Evolutionary conservation across 306 rosid species (phyloP).

Genomic region (Ceratonia siliqua): DNA sequence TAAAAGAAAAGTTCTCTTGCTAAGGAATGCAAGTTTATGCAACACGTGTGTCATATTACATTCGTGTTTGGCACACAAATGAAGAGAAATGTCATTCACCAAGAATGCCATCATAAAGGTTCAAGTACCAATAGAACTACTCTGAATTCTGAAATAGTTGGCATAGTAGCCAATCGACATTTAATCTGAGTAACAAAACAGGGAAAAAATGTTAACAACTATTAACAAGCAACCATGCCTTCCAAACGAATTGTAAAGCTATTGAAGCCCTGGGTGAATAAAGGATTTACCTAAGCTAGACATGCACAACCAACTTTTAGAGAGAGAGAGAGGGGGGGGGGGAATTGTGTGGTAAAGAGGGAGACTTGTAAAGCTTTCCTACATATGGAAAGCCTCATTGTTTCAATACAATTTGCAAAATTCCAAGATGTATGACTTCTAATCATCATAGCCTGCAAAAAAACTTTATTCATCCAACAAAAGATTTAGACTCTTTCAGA

Average conservation of each 20-base stretch:
- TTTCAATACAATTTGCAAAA: not conserved
- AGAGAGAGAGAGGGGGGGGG: not conserved
- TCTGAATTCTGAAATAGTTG: not conserved
- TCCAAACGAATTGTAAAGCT: no score
- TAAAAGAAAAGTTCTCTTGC: not conserved
- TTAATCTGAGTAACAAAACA: not conserved
- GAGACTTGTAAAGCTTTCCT: not conserved
- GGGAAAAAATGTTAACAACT: not conserved
- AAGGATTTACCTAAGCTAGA: not conserved
- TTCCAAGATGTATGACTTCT: not conserved
- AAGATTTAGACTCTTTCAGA: not conserved
- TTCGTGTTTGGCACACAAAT: not conserved
- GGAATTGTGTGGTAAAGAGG: not conserved
- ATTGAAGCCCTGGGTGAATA: not conserved
- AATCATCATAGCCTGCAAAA: not conserved
- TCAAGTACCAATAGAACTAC: slow-evolving; percentile 24
- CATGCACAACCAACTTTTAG: not conserved
- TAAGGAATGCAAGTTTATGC: not conserved
- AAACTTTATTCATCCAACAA: not conserved
- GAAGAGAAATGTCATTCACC: not conserved
- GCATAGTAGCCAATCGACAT: not conserved
- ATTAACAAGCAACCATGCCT: not conserved
- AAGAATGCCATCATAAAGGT: not conserved
- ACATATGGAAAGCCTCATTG: not conserved
- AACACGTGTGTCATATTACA: not conserved